A percentile compares a stretch with the other conserved stretches of the same genome.
These are phyloP conservation scores for Fusarium concolor DNA, from an alignment of 2,329 filamentous ascomycete species.

Conservation along the genomic window DNA sequence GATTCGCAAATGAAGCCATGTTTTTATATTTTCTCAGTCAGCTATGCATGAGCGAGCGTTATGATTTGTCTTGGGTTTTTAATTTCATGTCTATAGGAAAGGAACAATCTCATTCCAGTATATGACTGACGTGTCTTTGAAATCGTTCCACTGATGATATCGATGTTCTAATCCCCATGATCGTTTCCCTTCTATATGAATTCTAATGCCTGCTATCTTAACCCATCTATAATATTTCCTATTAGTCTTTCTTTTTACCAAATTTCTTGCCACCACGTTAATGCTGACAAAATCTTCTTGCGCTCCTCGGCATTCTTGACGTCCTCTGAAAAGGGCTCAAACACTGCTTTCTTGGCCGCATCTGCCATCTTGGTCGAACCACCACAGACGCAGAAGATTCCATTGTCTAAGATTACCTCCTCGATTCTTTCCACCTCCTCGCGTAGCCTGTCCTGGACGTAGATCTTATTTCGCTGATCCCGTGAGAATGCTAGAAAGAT, in stretches of 20 bases:
- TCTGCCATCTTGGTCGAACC: slow-evolving; percentile 69
- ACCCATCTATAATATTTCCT: slow-evolving; percentile 2
- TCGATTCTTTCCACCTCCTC: slow-evolving; percentile 53
- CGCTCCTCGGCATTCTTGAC: slow-evolving; percentile 53
- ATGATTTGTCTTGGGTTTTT: slow-evolving; percentile 11
- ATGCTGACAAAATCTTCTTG: slow-evolving; percentile 51
- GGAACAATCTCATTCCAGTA: background rate
- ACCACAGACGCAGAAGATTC: slow-evolving; percentile 66
- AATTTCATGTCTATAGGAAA: background rate
- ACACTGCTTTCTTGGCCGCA: slow-evolving; percentile 64
- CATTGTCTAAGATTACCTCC: slow-evolving; percentile 51
- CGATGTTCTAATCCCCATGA: background rate
- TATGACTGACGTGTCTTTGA: background rate
- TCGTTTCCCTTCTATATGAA: background rate
- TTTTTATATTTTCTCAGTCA: slow-evolving; percentile 7
- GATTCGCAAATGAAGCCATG: background rate
- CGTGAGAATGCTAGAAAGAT: slow-evolving; percentile 63
- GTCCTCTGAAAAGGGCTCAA: slow-evolving; percentile 59
- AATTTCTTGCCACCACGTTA: slow-evolving; percentile 69
- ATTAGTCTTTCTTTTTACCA: slow-evolving; percentile 56
- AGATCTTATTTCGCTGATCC: slow-evolving; percentile 62
- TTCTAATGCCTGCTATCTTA: background rate
- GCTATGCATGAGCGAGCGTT: slow-evolving; percentile 26
- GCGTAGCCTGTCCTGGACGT: slow-evolving; percentile 67
- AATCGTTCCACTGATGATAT: background rate